These are phyloP conservation scores for Botrytis cinerea DNA, from an alignment of 2,329 filamentous ascomycete genomes.

Conservation along the genomic window DNA sequence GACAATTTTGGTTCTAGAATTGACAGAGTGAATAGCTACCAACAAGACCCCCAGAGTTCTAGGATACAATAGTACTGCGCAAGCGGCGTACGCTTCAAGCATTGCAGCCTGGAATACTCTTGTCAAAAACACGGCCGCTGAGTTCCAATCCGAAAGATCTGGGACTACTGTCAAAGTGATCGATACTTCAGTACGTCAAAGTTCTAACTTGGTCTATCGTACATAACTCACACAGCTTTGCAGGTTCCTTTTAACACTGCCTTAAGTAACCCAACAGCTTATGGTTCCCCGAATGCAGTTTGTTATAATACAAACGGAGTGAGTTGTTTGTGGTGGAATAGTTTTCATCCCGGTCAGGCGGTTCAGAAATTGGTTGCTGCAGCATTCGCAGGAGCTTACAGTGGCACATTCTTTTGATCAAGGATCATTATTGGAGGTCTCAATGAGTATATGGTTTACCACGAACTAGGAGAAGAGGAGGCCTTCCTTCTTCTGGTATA, in stretches of 20 bases:
- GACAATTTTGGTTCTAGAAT: not conserved
- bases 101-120: constrained; percentile 18
- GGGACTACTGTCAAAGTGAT: constrained; percentile 16
- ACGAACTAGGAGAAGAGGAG: not conserved
- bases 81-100: constrained; percentile 1
- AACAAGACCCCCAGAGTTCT: constrained; percentile 7
- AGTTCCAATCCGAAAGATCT: constrained; percentile 18
- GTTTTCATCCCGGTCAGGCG: constrained; percentile 26
- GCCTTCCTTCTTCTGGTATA: not conserved
- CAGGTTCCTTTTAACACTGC: constrained; percentile 15
- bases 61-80: not conserved
- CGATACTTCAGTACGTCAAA: constrained; percentile 17
- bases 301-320: constrained; percentile 25
- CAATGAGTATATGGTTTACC: not conserved
- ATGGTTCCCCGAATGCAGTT: constrained; percentile 20
- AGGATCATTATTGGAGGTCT: not conserved
- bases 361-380: constrained; percentile 26
- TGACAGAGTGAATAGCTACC: not conserved
- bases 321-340: constrained; percentile 28
- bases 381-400: constrained; percentile 4
- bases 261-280: constrained; percentile 24
- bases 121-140: not conserved
- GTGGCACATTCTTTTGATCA: constrained; percentile 15
- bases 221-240: not conserved
- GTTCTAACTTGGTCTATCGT: no score